Percentiles rank a stretch among this genome's conserved stretches.
These are phyloP conservation scores for Termitomyces heimii DNA, from an alignment of 768 basidiomycete species.

Conservation along the genomic window DNA sequence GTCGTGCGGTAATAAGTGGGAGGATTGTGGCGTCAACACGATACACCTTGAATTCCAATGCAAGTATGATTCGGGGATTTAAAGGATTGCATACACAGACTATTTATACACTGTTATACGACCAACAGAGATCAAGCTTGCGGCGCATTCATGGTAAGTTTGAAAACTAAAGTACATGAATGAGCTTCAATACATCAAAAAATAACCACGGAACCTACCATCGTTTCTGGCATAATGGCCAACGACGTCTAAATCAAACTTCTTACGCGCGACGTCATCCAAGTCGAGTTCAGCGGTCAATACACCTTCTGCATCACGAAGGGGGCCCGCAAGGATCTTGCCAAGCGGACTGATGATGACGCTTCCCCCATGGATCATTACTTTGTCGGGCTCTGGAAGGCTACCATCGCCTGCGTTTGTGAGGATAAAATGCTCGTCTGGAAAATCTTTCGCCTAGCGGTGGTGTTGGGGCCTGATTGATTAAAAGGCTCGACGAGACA, in stretches of 20 bases:
- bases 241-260: conserved; percentile 56
- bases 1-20: too few species aligned
- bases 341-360: conserved; percentile 57
- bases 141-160: conserved; percentile 8
- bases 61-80: background rate
- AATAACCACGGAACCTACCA: conserved; percentile 25
- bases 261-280: conserved; percentile 49
- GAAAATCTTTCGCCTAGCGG: conserved; percentile 34
- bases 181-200: background rate
- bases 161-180: conserved; percentile 7
- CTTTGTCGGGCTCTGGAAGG: conserved; percentile 35
- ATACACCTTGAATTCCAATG: background rate
- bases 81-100: background rate
- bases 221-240: conserved; percentile 61
- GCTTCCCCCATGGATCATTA: conserved; percentile 59
- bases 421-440: conserved; percentile 37
- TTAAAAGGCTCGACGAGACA: background rate
- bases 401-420: conserved; percentile 15
- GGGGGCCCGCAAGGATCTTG: conserved; percentile 51
- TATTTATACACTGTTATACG: background rate
- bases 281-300: conserved; percentile 54
- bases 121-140: background rate
- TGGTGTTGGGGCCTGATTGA: conserved; percentile 14
- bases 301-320: conserved; percentile 45
- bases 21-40: background rate